These are phyloP conservation scores for Aureobasidium sp. DNA, from an alignment of 2,329 filamentous ascomycete species.

Conservation along the genomic window DNA sequence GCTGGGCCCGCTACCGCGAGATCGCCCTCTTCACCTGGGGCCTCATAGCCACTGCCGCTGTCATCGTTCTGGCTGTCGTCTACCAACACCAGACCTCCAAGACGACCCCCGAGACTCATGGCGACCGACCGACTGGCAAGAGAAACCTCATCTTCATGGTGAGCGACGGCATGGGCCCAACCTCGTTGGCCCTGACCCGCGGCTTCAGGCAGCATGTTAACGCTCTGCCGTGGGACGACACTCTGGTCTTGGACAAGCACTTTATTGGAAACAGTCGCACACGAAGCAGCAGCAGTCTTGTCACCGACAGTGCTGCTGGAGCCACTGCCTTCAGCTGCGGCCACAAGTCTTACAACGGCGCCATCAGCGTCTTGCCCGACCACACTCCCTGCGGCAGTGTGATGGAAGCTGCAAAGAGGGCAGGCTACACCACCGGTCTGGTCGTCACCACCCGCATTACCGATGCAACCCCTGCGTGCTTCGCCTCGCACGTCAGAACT, in stretches of 20 bases:
- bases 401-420: constrained; percentile 85
- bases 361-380: constrained; percentile 83
- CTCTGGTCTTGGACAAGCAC: constrained; percentile 75
- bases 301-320: constrained; percentile 95
- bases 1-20: constrained; percentile 62
- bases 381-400: constrained; percentile 83
- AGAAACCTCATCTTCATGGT: constrained; percentile 98
- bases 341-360: constrained; percentile 91
- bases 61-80: constrained; percentile 74
- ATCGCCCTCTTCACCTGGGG: constrained; percentile 76
- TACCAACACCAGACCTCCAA: constrained; percentile 58
- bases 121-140: constrained; percentile 51
- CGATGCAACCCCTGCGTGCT: constrained; percentile 93
- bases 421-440: constrained; percentile 85
- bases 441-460: constrained; percentile 94
- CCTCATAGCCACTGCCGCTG: constrained; percentile 66
- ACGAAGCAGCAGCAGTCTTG: constrained; percentile 71
- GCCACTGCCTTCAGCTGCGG: constrained; percentile 94
- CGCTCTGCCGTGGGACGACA: constrained; percentile 65
- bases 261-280: constrained; percentile 88
- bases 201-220: constrained; percentile 75
- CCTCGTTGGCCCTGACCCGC: constrained; percentile 78
- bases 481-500: constrained; percentile 77
- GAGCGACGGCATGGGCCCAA: constrained; percentile 95
- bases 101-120: constrained; percentile 13